Base-by-base conservation (phyloP, 345 rosid species). In the Salix dunnii region DNA sequence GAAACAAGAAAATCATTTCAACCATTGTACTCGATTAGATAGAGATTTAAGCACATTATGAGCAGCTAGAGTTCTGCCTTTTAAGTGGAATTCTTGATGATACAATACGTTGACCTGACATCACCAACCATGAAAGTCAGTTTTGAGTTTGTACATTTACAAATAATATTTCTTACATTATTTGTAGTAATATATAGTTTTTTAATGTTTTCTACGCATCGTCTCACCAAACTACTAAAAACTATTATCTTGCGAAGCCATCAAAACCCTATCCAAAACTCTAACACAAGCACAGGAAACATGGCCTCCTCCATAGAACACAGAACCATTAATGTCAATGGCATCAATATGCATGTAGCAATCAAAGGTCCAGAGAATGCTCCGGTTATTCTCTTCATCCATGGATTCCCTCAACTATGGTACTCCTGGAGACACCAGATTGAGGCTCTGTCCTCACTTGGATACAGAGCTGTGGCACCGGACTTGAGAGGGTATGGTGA, bases 401-500 rank as follows among this genome's bases (percentile, higher is more conserved):
- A 69, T 25, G 74, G 74, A 23, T 76, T 76, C 68, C 74, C 68
- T 14, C 67, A 76, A 27, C 67, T 67, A 21, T 69, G 79, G 74
- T 69, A 69, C 43, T 23, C 68, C 9, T 76, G 74, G 79, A 67
- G 79, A 27, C 69, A 76, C 68, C 79, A 68, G 71, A 68, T 76
- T 13, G n/a, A 18, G 30, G 67, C 60, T 11, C 28, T 60, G 18
- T 27, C 74, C 28, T 38, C 74, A 27, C 74, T 55, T 9, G 79
- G 74, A 14, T 76, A 76, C 68, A 7, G 79, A 3, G 68, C 74
- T 1, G 60, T 69, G 28, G 79, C 74, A 2, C 74, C 68, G 35
- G 79, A 68, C n/a, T 12, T 76, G 68, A 53, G 79, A 55, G 79
- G 79, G 16, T 76, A 0, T 38, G 79, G 79, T 3, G 74, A 76